phyloP scores from a whole-genome alignment of 495 filamentous ascomycete genomes.

The Rostrohypoxylon terebratum region DNA sequence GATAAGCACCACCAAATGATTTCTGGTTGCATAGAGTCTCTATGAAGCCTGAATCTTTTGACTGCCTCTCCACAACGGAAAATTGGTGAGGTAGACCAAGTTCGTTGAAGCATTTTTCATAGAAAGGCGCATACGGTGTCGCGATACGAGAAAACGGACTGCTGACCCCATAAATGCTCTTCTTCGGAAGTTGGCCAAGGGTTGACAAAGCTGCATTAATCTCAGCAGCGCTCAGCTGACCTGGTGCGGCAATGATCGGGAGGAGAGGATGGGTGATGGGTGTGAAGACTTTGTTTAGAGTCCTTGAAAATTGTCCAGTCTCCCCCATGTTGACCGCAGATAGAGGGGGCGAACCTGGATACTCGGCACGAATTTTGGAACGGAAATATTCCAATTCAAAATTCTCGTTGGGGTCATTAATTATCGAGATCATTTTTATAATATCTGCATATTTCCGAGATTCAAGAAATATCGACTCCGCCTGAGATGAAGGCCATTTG shows the following conservation, averaged over 20 bases:
- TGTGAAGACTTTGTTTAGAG: constrained; percentile 84
- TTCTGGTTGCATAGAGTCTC: constrained; percentile 75
- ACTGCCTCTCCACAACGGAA: constrained; percentile 76
- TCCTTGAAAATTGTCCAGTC: constrained; percentile 81
- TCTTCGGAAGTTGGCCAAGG: constrained; percentile 83
- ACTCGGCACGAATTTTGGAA: constrained; percentile 74
- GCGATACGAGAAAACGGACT: constrained; percentile 68
- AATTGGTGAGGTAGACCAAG: constrained; percentile 84
- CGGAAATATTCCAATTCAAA: constrained; percentile 91
- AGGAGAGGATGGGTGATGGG: constrained; percentile 87
- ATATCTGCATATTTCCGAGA: constrained; percentile 82
- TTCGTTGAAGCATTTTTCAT: constrained; percentile 90
- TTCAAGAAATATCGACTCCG: constrained; percentile 74
- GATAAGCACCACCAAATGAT: constrained; percentile 81
- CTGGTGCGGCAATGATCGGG: constrained; percentile 85
- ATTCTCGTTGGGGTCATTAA: constrained; percentile 80
- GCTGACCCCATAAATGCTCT: constrained; percentile 81
- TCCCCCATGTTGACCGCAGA: constrained; percentile 90
- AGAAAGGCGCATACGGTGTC: constrained; percentile 82
- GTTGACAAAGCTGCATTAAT: constrained; percentile 82
- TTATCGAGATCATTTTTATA: constrained; percentile 88
- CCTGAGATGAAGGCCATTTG: constrained; percentile 80
- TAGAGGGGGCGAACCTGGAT: constrained; percentile 73
- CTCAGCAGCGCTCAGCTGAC: constrained; percentile 83
- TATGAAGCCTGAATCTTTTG: constrained; percentile 66